Conservation (phyloP, 2,329 filamentous ascomycete genomes). For the Pseudogymnoascus sp. region DNA sequence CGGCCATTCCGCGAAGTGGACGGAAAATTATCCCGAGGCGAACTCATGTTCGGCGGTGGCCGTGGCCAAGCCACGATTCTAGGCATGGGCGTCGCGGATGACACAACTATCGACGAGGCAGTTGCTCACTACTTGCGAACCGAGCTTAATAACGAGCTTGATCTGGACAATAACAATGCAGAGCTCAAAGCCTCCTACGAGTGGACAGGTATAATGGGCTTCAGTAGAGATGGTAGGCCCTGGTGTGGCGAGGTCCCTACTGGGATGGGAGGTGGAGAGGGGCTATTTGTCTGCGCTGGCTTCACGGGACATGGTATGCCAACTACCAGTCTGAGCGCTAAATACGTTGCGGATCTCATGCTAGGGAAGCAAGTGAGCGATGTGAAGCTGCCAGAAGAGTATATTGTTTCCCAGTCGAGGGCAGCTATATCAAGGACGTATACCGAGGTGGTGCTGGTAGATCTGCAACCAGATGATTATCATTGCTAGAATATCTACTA, state of each 20-base stretch:
- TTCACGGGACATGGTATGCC: conserved; percentile 75
- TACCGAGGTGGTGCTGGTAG: conserved; percentile 21
- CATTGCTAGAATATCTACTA: not conserved
- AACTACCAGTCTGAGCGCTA: conserved; percentile 57
- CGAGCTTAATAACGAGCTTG: conserved; percentile 20
- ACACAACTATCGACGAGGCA: conserved; percentile 46
- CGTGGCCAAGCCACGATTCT: conserved; percentile 45
- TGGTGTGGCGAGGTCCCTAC: conserved; percentile 63
- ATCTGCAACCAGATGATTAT: conserved; percentile 16
- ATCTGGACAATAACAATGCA: conserved; percentile 27
- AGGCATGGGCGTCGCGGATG: conserved; percentile 50
- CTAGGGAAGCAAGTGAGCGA: conserved; percentile 32
- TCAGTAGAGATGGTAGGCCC: conserved; percentile 55
- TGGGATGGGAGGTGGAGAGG: conserved; percentile 37
- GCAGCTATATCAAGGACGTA: conserved; percentile 18
- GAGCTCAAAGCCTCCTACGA: conserved; percentile 39
- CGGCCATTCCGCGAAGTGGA: conserved; percentile 37
- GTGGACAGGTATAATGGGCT: conserved; percentile 80
- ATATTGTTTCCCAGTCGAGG: conserved; percentile 19
- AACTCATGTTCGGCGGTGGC: conserved; percentile 65
- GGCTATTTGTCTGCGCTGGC: conserved; percentile 55
- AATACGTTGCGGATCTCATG: conserved; percentile 54
- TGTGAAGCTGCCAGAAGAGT: conserved; percentile 38
- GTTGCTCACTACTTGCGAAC: conserved; percentile 24
- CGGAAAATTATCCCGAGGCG: conserved; percentile 32